A percentile compares a stretch with the other conserved stretches of the same genome.
These are phyloP conservation scores for Calonectria pauciramosa DNA, from an alignment of 2,329 filamentous ascomycete species.

Conservation along the genomic window DNA sequence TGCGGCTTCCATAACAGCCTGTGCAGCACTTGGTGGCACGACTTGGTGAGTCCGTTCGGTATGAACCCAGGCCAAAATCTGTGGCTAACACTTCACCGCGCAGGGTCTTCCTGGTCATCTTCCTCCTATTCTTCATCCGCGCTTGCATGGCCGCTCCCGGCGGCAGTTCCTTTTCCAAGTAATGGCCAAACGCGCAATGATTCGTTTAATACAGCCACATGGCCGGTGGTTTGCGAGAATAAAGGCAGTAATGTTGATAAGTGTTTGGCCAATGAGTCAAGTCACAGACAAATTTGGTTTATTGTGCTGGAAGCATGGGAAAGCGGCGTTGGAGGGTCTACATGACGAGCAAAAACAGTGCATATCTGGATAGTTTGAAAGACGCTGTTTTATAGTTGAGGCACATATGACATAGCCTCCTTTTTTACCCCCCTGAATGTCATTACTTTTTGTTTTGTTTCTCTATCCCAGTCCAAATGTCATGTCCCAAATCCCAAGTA, in stretches of 20 bases:
- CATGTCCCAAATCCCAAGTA: not conserved
- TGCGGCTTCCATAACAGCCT: slow-evolving; percentile 52
- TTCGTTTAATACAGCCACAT: not conserved
- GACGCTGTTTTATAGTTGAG: slow-evolving; percentile 1
- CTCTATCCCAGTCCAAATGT: not conserved
- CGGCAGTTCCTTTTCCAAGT: slow-evolving; percentile 25
- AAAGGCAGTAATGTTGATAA: not conserved
- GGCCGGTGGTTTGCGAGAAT: too few relatives aligned
- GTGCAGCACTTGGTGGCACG: slow-evolving; percentile 57
- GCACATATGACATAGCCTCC: not conserved
- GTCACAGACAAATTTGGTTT: not conserved
- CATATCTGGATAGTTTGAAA: not conserved
- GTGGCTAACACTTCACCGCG: not conserved
- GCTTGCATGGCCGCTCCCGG: slow-evolving; percentile 45
- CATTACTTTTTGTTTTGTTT: not conserved
- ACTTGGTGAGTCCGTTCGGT: slow-evolving; percentile 50
- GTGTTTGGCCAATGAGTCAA: too few relatives aligned
- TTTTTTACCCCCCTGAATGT: slow-evolving; percentile 17
- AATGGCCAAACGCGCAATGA: not conserved
- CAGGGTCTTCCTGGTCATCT: slow-evolving; percentile 56
- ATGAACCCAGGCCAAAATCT: too few relatives aligned
- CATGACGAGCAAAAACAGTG: not conserved
- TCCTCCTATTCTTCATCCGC: slow-evolving; percentile 55
- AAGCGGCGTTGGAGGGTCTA: not conserved
- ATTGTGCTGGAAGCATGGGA: not conserved